A percentile compares a stretch with the other conserved stretches of the same genome.
phyloP scores from a whole-genome alignment of 345 rosid species.

The Eucalyptus curtisii region DNA sequence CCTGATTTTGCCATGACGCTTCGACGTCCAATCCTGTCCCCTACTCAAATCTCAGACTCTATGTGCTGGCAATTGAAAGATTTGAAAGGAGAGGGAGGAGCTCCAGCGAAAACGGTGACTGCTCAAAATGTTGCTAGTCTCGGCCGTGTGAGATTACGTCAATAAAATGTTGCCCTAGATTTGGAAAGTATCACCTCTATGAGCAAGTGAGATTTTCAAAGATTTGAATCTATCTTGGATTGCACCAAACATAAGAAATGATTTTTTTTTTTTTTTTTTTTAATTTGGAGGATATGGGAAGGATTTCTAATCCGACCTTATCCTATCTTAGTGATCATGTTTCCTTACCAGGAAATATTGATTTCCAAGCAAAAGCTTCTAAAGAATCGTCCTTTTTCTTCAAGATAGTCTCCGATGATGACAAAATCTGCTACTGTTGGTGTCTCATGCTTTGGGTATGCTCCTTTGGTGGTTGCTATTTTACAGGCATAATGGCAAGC shows the following conservation, averaged over 20 bases:
- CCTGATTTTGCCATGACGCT: background rate
- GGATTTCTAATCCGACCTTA: background rate
- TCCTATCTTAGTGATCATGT: background rate
- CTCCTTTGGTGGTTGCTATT: background rate
- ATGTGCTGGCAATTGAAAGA: no score
- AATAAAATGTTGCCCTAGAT: no score
- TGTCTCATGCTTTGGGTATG: background rate
- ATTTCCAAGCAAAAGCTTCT: background rate
- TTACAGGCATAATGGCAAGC: slow-evolving; percentile 42
- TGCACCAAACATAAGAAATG: background rate
- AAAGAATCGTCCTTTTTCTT: background rate
- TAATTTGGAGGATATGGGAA: background rate
- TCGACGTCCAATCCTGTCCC: background rate
- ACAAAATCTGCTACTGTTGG: background rate
- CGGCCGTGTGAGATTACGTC: no score
- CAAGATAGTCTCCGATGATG: background rate
- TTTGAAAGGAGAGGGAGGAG: no score
- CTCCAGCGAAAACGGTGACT: no score
- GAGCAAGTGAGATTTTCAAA: background rate
- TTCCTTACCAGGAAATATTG: background rate
- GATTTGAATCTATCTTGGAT: background rate
- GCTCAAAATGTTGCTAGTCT: no score
- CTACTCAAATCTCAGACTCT: background rate
- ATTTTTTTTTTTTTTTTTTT: no score
- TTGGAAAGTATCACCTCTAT: background rate